Evolutionary conservation across 2,329 filamentous ascomycete genomes (phyloP), one percentile per base, ranked within the genome.

Genomic region (Colletotrichum sp.): DNA sequence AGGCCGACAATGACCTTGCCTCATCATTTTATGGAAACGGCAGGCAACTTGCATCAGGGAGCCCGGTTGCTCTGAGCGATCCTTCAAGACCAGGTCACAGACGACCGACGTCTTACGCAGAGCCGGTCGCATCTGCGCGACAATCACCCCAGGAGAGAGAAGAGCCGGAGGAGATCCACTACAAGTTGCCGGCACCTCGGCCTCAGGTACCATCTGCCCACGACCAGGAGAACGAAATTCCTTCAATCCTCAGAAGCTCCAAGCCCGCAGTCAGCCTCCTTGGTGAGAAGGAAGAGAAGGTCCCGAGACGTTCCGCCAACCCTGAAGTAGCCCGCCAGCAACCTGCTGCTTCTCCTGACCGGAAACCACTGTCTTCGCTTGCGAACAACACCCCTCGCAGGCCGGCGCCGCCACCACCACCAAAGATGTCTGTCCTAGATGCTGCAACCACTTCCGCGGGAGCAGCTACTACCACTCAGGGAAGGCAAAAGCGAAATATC

Each of bases 371-470:
- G 32, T 86, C 89, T 13, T 82, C 87, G 2, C 87, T 92, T 72
- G 90, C 86, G 78, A 88, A 89, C 72, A 93, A 93, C 79, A 98
- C 95, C 6, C 96, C 96, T 13, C 94, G 92, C 80, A 90, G 96
- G 79, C 90, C 94, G 26, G 95, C 95, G 2, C 94, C 94, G 0
- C 94, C 92, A 0, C 96, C 96, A 4, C 96, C 96, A 9, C 96
- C 97, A 1, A 99, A 98, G 85, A 99, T 99, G 96, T 97, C 95
- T 2, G 94, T 98, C 9, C 87, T 98, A n/a, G 96, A 99, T 79
- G 94, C 96, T 5, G 96, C 96, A 3, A 98, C 96, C 2, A 92
- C 94, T 3, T 93, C 93, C 13, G 95, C 94, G 6, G 96, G 96
- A 16, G 95, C 95, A 30, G 92, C 94, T 6, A 93, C 94, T 1